A percentile compares a stretch with the other conserved stretches of the same genome.
These are phyloP conservation scores for Hypoxylon intermedium DNA, from an alignment of 495 filamentous ascomycete species.

Conservation along the genomic window DNA sequence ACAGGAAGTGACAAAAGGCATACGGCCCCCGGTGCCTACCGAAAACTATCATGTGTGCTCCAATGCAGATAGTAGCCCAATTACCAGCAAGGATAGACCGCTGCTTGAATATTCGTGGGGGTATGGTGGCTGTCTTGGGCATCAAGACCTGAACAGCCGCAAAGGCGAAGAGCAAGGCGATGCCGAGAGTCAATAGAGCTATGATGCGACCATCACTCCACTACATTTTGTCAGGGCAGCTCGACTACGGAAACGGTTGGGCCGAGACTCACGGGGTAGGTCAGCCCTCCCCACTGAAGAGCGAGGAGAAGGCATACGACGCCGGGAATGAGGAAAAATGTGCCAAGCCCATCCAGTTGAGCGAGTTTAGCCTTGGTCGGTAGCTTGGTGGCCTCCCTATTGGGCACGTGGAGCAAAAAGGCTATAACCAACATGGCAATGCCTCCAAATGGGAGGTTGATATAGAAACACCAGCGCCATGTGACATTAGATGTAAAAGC, in stretches of 20 bases:
- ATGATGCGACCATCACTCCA: constrained; percentile 70
- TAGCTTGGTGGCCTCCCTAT: constrained; percentile 48
- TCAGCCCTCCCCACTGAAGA: constrained; percentile 79
- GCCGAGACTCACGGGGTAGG: constrained; percentile 50
- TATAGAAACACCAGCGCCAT: constrained; percentile 83
- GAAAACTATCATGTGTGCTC: constrained; percentile 67
- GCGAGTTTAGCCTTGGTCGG: constrained; percentile 54
- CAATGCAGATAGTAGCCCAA: constrained; percentile 58
- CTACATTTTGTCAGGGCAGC: constrained; percentile 12
- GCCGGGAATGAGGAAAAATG: constrained; percentile 67
- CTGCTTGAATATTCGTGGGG: constrained; percentile 70
- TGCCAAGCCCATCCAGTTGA: constrained; percentile 70
- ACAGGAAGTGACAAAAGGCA: constrained; percentile 38
- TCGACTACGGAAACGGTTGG: not conserved
- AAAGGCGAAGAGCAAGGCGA: constrained; percentile 65
- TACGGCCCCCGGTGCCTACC: too few relatives aligned
- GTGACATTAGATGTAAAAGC: constrained; percentile 63
- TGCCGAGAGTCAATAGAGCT: constrained; percentile 66
- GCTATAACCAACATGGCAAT: constrained; percentile 65
- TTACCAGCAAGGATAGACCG: constrained; percentile 64
- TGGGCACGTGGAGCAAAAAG: constrained; percentile 60
- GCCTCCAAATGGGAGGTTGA: constrained; percentile 73
- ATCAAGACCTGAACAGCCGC: constrained; percentile 64
- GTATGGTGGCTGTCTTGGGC: constrained; percentile 72
- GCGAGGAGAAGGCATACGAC: constrained; percentile 74